Evolutionary conservation across 2,329 filamentous ascomycete species (phyloP), one percentile per base, ranked within the genome.

Genomic region (Cladosporium sp.): DNA sequence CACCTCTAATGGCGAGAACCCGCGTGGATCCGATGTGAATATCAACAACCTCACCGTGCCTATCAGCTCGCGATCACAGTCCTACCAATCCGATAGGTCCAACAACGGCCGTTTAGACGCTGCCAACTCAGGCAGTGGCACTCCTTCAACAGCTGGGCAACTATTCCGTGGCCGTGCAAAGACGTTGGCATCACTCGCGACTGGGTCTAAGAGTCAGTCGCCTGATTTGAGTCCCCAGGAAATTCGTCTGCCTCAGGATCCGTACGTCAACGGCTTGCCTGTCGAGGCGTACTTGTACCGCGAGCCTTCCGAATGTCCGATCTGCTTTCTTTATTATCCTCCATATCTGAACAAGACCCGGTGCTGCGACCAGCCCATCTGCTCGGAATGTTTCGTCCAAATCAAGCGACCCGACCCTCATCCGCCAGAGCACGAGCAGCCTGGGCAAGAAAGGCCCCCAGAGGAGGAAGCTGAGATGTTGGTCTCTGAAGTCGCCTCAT

Each of bases 371-470:
- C 93, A 99, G 67, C 79, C 88, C 5, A 97, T 99, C 56, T 99
- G 93, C 71, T 97, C 91, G 37, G 93, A 99, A 72, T 99, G 93
- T 68, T 99, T 99, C 63, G 93, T 99, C 3, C 93, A 99, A 68
- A 99, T 99, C 67, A 97, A 96, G 68, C 83, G 93, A 37, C 85
- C 90, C 3, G 92, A 99, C 58, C 91, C 90, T 8, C 89, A 96
- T 67, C 83, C 90, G 34, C 89, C 89, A 1, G 89, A 96, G 66
- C 79, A 79, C 39, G 69, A 71, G 51, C 68, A 70, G 41, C 66
- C 69, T 8, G 63, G 63, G 36, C 59, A 69, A 29, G 54, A 55
- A 42, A 58, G 61, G 40, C 56, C 60, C 15, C 62, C 65, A 7
- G 67, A 72, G 29, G 78, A 75, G 53, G 74, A 76, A 54, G 74